Conservation (phyloP, 345 rosid species). For the Combretum micranthum region DNA sequence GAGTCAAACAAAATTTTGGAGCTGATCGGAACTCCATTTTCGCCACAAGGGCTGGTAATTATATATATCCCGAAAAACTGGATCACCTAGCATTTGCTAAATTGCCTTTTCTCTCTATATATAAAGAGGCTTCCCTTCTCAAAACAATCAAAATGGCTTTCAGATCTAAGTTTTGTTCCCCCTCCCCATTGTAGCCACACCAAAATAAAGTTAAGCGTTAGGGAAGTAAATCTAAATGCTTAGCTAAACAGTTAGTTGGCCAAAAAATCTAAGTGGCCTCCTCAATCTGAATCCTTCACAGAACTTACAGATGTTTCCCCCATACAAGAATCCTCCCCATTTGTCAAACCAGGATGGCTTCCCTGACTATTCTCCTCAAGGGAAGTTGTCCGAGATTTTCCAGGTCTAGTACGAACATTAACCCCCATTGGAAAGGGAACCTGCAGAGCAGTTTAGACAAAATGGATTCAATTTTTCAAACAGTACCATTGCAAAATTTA, state of each 20-base stretch:
- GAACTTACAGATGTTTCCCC: slow-evolving; percentile 32
- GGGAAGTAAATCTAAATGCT: slow-evolving; percentile 5
- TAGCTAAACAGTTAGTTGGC: slow-evolving; percentile 29
- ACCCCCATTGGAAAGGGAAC: slow-evolving; percentile 63
- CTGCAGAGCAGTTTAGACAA: slow-evolving; percentile 15
- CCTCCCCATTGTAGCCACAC: not conserved
- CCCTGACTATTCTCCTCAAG: slow-evolving; percentile 28
- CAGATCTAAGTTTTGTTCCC: not conserved
- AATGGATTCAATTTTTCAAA: too few relatives aligned
- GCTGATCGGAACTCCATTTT: slow-evolving; percentile 16
- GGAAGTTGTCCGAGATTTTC: slow-evolving; percentile 22
- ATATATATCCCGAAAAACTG: slow-evolving; percentile 2
- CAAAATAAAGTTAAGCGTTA: slow-evolving; percentile 6
- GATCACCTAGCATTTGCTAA: slow-evolving; percentile 6
- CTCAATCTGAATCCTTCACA: slow-evolving; percentile 32
- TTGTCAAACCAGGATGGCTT: slow-evolving; percentile 13
- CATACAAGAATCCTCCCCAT: slow-evolving; percentile 21
- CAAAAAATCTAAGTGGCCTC: slow-evolving; percentile 6
- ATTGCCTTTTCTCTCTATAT: slow-evolving; percentile 6
- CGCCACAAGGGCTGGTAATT: slow-evolving; percentile 6
- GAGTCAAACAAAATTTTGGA: slow-evolving; percentile 30
- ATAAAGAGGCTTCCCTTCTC: slow-evolving; percentile 8
- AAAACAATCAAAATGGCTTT: too few relatives aligned
- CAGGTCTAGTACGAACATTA: slow-evolving; percentile 40
- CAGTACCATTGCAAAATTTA: too few relatives aligned